These are phyloP conservation scores for Pseudogymnoascus sp. DNA, from an alignment of 2,329 filamentous ascomycete species.

Conservation along the genomic window DNA sequence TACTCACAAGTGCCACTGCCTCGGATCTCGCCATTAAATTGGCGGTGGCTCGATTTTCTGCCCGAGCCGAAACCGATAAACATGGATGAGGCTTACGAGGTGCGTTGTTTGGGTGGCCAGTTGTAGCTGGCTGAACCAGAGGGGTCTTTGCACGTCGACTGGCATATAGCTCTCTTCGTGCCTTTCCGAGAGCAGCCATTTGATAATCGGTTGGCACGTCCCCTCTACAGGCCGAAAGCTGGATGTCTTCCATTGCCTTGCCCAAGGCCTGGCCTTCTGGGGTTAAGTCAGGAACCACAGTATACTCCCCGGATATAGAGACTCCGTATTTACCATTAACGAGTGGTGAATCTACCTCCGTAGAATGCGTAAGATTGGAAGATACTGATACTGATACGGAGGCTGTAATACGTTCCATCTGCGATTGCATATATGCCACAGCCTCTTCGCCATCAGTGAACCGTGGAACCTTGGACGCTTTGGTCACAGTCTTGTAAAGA, in stretches of 20 bases:
- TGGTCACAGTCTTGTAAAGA: not conserved
- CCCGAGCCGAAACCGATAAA: not conserved
- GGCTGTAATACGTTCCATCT: not conserved
- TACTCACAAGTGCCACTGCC: not conserved
- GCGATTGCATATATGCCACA: not conserved
- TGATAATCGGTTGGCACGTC: not conserved
- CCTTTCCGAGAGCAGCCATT: slow-evolving; percentile 4
- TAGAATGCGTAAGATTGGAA: not conserved
- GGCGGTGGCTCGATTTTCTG: not conserved
- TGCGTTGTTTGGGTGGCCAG: not conserved
- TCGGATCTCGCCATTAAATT: not conserved
- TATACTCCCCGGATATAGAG: not conserved
- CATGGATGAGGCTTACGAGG: not conserved
- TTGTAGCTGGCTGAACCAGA: not conserved
- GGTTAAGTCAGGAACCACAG: not conserved
- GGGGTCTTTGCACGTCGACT: not conserved
- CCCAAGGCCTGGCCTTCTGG: not conserved
- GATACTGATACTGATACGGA: not conserved
- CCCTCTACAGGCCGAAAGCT: not conserved
- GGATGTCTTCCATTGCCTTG: not conserved
- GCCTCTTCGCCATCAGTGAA: not conserved
- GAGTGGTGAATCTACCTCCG: not conserved
- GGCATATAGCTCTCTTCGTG: not conserved
- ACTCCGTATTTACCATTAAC: not conserved
- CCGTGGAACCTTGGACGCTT: not conserved